Conservation (phyloP, 208 protist species). For the Wallacemonas rigidus region DNA sequence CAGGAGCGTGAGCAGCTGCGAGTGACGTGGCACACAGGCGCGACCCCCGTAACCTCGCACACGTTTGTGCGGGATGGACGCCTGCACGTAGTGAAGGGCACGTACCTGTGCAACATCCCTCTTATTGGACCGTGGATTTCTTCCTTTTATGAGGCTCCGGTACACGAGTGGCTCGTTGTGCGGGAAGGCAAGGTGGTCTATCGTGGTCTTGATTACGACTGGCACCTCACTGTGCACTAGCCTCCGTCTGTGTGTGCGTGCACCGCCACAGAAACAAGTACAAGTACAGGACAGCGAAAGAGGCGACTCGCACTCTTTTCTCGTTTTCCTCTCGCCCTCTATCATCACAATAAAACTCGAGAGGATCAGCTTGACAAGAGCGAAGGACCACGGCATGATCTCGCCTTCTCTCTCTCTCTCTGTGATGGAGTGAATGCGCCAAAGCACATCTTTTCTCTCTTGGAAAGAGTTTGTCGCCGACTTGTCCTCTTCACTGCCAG, state of each 20-base stretch:
- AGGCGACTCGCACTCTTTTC: neutral
- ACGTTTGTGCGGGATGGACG: conserved; percentile 76
- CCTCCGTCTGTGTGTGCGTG: neutral
- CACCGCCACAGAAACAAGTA: neutral
- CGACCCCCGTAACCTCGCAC: conserved; percentile 59
- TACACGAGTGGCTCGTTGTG: conserved; percentile 77
- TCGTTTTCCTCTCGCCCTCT: neutral
- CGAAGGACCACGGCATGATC: too few species aligned
- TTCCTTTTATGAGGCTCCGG: conserved; percentile 55
- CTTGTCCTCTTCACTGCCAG: too few species aligned
- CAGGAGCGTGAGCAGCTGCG: conserved; percentile 59
- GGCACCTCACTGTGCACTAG: conserved; percentile 37
- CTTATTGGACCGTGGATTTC: conserved; percentile 61
- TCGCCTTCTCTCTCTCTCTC: too few species aligned
- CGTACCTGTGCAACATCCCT: conserved; percentile 35
- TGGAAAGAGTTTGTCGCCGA: too few species aligned
- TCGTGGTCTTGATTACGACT: conserved; percentile 73
- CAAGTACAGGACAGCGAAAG: too few species aligned
- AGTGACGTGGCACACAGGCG: conserved; percentile 60
- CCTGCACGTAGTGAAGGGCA: conserved; percentile 59
- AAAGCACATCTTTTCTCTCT: too few species aligned
- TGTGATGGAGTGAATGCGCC: too few species aligned
- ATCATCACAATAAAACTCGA: neutral
- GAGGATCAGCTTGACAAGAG: too few species aligned
- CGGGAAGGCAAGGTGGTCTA: conserved; percentile 68